Evolutionary conservation across 2,329 filamentous ascomycete genomes (phyloP).

Genomic region (Aspergillus nomiae): DNA sequence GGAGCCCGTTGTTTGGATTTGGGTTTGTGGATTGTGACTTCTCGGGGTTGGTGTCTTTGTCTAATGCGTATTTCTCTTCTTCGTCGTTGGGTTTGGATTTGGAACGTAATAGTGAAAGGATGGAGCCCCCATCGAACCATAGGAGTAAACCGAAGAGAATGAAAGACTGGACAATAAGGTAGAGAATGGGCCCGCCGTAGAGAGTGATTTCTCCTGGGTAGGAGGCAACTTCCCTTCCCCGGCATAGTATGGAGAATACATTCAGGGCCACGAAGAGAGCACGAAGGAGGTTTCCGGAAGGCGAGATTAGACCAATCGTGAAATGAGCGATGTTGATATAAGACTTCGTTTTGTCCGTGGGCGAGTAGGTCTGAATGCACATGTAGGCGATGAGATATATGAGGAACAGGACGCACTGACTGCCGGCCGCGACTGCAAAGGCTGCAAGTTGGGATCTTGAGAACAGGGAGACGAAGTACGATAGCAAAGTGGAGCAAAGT

Average conservation of each 20-base stretch:
- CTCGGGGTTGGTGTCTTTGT: constrained; percentile 67
- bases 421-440: constrained; percentile 79
- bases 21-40: constrained; percentile 62
- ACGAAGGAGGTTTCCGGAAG: constrained; percentile 73
- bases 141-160: constrained; percentile 72
- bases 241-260: constrained; percentile 77
- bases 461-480: constrained; percentile 81
- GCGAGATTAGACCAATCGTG: constrained; percentile 71
- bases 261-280: constrained; percentile 78
- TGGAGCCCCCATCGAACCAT: constrained; percentile 77
- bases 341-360: constrained; percentile 67
- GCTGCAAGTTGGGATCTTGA: constrained; percentile 77
- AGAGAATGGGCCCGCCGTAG: constrained; percentile 84
- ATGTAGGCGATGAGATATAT: constrained; percentile 73
- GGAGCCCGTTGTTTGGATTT: constrained; percentile 66
- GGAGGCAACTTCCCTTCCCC: constrained; percentile 61
- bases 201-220: constrained; percentile 71
- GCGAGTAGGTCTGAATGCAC: constrained; percentile 72
- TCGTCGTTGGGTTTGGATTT: constrained; percentile 47
- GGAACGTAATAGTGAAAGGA: constrained; percentile 56
- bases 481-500: constrained; percentile 71
- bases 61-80: constrained; percentile 40
- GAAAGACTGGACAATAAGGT: constrained; percentile 73
- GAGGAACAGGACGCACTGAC: constrained; percentile 72
- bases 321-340: constrained; percentile 73